These are phyloP conservation scores for Candida patagonica DNA, from an alignment of 805 yeast species.

Conservation along the genomic window DNA sequence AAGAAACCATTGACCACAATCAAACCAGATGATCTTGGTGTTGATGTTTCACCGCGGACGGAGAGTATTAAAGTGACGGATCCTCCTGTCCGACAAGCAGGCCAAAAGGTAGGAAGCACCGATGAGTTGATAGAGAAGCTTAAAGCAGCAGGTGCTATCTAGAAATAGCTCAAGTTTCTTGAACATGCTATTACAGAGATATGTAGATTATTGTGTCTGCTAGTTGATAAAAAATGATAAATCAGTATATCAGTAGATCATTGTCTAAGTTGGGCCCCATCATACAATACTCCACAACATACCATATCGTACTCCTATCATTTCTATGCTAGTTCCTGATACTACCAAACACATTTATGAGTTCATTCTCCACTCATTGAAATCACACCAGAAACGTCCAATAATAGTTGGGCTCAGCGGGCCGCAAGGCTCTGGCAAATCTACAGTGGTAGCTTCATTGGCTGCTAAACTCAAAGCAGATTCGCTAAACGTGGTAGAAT, in stretches of 20 bases:
- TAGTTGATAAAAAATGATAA: too few relatives aligned
- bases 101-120: conserved; percentile 68
- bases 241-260: too few relatives aligned
- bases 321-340: too few relatives aligned
- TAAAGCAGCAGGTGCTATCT: conserved; percentile 52
- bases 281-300: too few relatives aligned
- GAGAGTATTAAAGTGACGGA: conserved; percentile 69
- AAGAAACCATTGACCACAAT: conserved; percentile 78
- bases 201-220: too few relatives aligned
- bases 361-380: background rate
- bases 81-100: conserved; percentile 76
- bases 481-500: conserved; percentile 28
- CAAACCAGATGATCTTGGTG: conserved; percentile 59
- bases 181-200: too few relatives aligned
- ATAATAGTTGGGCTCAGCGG: conserved; percentile 27
- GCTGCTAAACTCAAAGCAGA: conserved; percentile 24
- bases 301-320: too few relatives aligned
- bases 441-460: conserved; percentile 22
- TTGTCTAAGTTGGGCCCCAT: too few relatives aligned
- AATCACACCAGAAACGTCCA: conserved; percentile 6
- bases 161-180: too few relatives aligned
- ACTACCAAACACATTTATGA: conserved; percentile 1
- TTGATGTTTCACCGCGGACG: conserved; percentile 53
- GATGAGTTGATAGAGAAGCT: conserved; percentile 75
- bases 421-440: conserved; percentile 32